Conservation (phyloP, 371 early-diverging fungal genomes). For the Zychaea mexicana region DNA sequence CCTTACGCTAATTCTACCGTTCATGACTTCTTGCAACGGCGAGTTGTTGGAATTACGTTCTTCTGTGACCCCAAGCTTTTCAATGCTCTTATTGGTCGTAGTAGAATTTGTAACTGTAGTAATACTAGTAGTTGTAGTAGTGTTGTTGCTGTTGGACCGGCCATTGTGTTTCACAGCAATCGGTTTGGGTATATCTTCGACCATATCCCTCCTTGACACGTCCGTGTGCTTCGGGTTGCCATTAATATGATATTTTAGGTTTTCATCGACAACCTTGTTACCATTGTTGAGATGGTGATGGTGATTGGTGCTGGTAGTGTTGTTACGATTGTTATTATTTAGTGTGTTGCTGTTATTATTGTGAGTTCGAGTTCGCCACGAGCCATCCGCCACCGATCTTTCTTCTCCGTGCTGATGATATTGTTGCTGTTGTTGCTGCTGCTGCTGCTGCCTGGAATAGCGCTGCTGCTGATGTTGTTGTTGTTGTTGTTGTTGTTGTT, state of each 20-base stretch:
- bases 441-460: neutral
- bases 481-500: neutral
- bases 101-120: neutral
- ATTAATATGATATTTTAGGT: neutral
- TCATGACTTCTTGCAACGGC: constrained; percentile 4
- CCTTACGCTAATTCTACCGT: constrained; percentile 5
- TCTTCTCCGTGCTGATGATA: constrained; percentile 22
- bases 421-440: neutral
- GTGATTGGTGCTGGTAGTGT: neutral
- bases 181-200: neutral
- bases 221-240: neutral
- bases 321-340: neutral
- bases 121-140: neutral
- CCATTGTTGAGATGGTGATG: neutral
- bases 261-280: neutral
- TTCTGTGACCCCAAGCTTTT: neutral
- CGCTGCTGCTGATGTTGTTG: neutral
- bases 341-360: neutral
- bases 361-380: constrained; percentile 22
- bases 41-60: neutral
- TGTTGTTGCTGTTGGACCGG: neutral
- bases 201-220: neutral
- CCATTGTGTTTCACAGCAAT: neutral
- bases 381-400: constrained; percentile 13
- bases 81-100: neutral